A percentile compares a stretch with the other conserved stretches of the same genome.
Evolutionary conservation across 2,329 filamentous ascomycete genomes (phyloP).

Genomic region (Plectosphaerella sp.): DNA sequence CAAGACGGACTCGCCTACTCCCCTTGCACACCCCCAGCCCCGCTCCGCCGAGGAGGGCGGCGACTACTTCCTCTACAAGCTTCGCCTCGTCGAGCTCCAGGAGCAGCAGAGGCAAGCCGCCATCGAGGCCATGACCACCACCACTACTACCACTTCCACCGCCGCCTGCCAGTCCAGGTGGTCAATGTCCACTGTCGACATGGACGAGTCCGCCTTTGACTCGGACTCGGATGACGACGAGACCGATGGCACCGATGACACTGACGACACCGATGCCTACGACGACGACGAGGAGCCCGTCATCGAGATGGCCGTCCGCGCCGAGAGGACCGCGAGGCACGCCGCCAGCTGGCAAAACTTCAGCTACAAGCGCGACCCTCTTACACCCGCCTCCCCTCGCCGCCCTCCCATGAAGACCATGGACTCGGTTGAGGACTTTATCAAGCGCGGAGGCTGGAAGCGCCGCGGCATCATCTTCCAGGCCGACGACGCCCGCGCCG

Average conservation of each 20-base stretch:
- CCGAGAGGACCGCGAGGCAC: conserved; percentile 7
- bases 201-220: conserved; percentile 11
- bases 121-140: conserved; percentile 3
- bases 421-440: conserved; percentile 30
- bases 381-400: conserved; percentile 15
- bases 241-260: conserved; percentile 3
- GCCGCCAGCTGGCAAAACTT: conserved; percentile 22
- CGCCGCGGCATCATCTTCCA: conserved; percentile 36
- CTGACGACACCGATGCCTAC: conserved; percentile 11
- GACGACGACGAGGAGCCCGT: conserved; percentile 8
- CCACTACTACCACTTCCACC: background rate
- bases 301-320: conserved; percentile 4
- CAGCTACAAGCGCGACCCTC: conserved; percentile 21
- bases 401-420: conserved; percentile 32
- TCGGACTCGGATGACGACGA: conserved; percentile 11
- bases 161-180: conserved; percentile 30
- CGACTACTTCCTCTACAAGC: conserved; percentile 14
- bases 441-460: conserved; percentile 40
- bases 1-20: conserved; percentile 10
- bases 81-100: conserved; percentile 2
- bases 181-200: conserved; percentile 29
- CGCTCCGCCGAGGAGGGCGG: conserved; percentile 7
- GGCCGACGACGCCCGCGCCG: conserved; percentile 18
- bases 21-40: conserved; percentile 3
- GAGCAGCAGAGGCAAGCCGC: conserved; percentile 8